phyloP scores from a whole-genome alignment of 2,329 filamentous ascomycete species.

The Colletotrichum euphorbiae region DNA sequence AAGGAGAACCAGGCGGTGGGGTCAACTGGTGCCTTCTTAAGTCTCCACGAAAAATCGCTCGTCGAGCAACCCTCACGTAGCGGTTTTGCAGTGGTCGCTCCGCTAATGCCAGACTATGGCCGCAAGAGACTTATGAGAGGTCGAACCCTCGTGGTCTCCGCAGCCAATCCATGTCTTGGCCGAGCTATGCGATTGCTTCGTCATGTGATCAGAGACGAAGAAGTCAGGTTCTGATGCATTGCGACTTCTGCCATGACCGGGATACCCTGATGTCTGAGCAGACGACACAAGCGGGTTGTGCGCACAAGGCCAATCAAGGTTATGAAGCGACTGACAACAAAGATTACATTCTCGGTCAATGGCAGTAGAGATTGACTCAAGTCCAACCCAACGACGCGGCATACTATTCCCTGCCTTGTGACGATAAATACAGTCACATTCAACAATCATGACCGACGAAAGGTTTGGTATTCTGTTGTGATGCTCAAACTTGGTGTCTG shows the following conservation, averaged over 20 bases:
- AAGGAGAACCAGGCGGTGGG: background rate
- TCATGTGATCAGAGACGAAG: constrained; percentile 11
- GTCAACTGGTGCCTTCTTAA: constrained; percentile 3
- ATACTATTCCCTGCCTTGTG: no score
- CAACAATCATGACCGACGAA: no score
- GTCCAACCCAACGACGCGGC: no score
- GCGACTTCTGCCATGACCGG: constrained; percentile 6
- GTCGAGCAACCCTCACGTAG: constrained; percentile 12
- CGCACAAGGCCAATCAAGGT: background rate
- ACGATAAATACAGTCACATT: no score
- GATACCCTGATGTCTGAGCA: constrained; percentile 4
- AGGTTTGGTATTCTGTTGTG: background rate
- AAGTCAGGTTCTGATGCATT: background rate
- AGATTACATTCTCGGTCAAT: background rate
- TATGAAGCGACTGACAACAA: background rate
- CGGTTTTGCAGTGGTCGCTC: constrained; percentile 4
- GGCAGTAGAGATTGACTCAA: background rate
- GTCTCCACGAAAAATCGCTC: constrained; percentile 5
- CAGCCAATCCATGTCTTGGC: background rate
- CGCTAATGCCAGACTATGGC: background rate
- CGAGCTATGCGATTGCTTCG: background rate
- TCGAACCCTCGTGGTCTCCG: background rate
- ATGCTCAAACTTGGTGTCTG: background rate
- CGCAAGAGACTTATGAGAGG: no score
- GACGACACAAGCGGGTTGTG: constrained; percentile 12